Conservation (phyloP, 1,284 basidiomycete genomes). For the Cerrena zonata region DNA sequence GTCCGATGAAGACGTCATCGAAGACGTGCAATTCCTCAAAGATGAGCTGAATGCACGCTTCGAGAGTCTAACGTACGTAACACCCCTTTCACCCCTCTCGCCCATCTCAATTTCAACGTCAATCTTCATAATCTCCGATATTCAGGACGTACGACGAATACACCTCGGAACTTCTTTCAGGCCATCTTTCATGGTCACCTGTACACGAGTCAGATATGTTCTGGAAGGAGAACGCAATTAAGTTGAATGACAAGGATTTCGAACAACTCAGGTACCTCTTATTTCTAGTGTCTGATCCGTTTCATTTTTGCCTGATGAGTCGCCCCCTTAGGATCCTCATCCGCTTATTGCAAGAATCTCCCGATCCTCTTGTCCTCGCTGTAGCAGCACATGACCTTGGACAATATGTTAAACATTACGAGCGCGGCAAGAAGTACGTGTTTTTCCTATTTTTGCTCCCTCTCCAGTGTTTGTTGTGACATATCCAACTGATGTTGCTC, state of each 20-base stretch:
- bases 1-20: slow-evolving; percentile 90
- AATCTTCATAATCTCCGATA: slow-evolving; percentile 3
- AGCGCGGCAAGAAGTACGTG: slow-evolving; percentile 82
- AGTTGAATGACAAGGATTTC: slow-evolving; percentile 76
- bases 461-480: background rate
- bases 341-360: slow-evolving; percentile 64
- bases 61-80: slow-evolving; percentile 79
- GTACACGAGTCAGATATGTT: slow-evolving; percentile 95
- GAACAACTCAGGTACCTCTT: slow-evolving; percentile 71
- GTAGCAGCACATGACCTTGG: slow-evolving; percentile 91
- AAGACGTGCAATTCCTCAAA: slow-evolving; percentile 82
- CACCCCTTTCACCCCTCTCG: background rate
- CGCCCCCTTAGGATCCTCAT: slow-evolving; percentile 59
- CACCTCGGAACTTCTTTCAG: slow-evolving; percentile 82
- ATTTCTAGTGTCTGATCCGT: background rate
- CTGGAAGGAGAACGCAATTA: slow-evolving; percentile 91
- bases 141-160: slow-evolving; percentile 93
- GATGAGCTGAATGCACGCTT: slow-evolving; percentile 79
- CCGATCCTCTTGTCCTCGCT: slow-evolving; percentile 73
- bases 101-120: background rate
- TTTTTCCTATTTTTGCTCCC: background rate
- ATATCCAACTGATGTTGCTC: background rate
- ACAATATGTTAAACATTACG: slow-evolving; percentile 86
- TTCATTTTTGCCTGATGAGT: background rate
- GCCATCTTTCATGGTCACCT: slow-evolving; percentile 90